A percentile compares a stretch with the other conserved stretches of the same genome.
phyloP scores from a whole-genome alignment of 257 asterid species.

The Scutellaria minor region DNA sequence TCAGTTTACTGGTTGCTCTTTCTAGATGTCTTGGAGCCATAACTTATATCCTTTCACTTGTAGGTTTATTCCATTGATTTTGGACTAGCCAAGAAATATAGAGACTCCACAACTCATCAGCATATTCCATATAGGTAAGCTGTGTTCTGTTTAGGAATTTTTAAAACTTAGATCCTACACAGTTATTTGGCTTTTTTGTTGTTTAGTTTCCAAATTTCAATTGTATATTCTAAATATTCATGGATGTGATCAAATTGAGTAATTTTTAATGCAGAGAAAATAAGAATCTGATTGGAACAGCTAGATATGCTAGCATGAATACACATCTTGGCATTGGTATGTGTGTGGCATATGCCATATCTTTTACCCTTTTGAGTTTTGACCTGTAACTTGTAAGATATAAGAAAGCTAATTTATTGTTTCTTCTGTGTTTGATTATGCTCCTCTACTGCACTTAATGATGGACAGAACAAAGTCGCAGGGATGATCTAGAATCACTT shows the following conservation, averaged over 20 bases:
- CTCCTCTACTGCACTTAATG: conserved; percentile 36
- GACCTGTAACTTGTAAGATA: conserved; percentile 30
- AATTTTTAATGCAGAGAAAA: conserved; percentile 70
- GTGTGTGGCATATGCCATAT: conserved; percentile 32
- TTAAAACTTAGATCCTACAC: conserved; percentile 4
- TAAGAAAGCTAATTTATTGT: conserved; percentile 19
- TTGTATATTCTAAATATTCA: neutral
- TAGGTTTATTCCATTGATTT: conserved; percentile 73
- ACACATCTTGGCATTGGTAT: conserved; percentile 94
- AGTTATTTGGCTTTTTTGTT: conserved; percentile 10
- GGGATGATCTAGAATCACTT: conserved; percentile 89
- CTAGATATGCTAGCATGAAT: conserved; percentile 93
- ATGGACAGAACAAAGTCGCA: conserved; percentile 73
- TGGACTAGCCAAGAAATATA: conserved; percentile 77
- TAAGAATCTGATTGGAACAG: conserved; percentile 92
- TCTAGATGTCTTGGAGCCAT: conserved; percentile 30
- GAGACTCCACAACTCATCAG: conserved; percentile 60
- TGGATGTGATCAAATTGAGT: neutral
- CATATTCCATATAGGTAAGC: conserved; percentile 73
- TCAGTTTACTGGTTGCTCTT: conserved; percentile 10
- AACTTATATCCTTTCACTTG: conserved; percentile 32
- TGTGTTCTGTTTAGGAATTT: conserved; percentile 16
- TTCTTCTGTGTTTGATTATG: conserved; percentile 34
- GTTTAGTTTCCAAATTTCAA: neutral
- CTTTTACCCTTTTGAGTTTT: conserved; percentile 27